These are phyloP conservation scores for Chlorociboria aeruginascens DNA, from an alignment of 495 filamentous ascomycete species.

Conservation along the genomic window DNA sequence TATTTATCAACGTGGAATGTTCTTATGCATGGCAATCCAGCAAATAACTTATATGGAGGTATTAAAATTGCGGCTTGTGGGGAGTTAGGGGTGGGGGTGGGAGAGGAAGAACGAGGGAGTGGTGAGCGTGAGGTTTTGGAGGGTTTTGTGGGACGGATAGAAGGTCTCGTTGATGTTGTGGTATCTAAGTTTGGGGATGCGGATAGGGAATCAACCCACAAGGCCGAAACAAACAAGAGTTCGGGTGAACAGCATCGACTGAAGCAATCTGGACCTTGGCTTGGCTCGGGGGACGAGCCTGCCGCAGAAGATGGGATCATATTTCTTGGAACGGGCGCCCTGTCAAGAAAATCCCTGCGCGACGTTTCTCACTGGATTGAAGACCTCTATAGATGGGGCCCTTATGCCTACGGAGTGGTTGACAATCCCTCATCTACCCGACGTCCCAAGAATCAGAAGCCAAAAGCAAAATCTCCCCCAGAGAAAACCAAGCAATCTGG, in stretches of 20 bases:
- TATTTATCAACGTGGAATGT: slow-evolving; percentile 82
- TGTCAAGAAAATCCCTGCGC: slow-evolving; percentile 52
- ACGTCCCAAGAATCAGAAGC: slow-evolving; percentile 7
- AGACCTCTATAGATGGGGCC: slow-evolving; percentile 64
- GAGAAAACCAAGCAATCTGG: not conserved
- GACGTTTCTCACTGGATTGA: slow-evolving; percentile 73
- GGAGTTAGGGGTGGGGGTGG: slow-evolving; percentile 85
- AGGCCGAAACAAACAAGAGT: slow-evolving; percentile 1
- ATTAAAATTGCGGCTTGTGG: slow-evolving; percentile 86
- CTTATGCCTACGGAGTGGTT: slow-evolving; percentile 66
- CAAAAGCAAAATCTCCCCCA: not conserved
- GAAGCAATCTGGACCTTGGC: slow-evolving; percentile 38
- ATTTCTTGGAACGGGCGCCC: slow-evolving; percentile 63
- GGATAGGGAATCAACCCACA: slow-evolving; percentile 2
- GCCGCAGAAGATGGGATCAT: slow-evolving; percentile 66
- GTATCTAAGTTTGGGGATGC: slow-evolving; percentile 72
- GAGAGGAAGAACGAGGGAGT: slow-evolving; percentile 86
- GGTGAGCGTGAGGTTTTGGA: slow-evolving; percentile 86
- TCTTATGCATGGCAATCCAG: slow-evolving; percentile 78
- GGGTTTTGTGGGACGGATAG: slow-evolving; percentile 56
- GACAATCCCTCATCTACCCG: slow-evolving; percentile 55
- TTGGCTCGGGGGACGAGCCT: slow-evolving; percentile 51
- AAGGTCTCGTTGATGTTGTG: slow-evolving; percentile 69
- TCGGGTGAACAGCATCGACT: not conserved
- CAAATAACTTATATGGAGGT: slow-evolving; percentile 63